Base-by-base conservation (phyloP, 1,284 basidiomycete genomes). In the Sanghuangporus sanghuang region DNA sequence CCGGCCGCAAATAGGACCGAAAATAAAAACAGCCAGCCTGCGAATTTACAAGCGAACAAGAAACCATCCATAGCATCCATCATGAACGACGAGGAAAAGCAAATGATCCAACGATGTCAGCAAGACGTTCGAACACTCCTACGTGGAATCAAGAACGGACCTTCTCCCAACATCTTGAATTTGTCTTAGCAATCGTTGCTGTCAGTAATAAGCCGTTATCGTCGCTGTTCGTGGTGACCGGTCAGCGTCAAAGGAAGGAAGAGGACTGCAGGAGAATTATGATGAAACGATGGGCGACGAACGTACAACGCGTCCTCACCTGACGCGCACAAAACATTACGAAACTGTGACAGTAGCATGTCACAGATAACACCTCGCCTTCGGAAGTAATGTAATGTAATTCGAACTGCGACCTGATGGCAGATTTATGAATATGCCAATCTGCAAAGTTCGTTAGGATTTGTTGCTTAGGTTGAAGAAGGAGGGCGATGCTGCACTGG, bases 11-110 rank as follows among this genome's bases (percentile, higher is more conserved):
- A 87, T 62, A 97, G 87, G 73, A 97, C 94, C 75, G 92, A 85
- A 74, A 96, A 95, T 70, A 97, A 85, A 78, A 96, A 97, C 68
- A 97, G 78, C 95, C 95, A 96, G 75, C 93, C 93, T 96, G 27
- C 27, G 27, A 5, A 32, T 32, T 32, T 39, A n/a, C 35, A 18
- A 36, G 5, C 7, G 14, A 2, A 21, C 2, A 27, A 48, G 12
- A 9, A 27, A 49, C n/a, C 23, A 4, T 21, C 21, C 27, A 49
- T 36, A 6, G 44, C 27, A 16, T 27, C 6, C 32, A 50, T 12
- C 16, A 38, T 9, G 21, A 12, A 42, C 3, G 16, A 18, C 44
- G 58, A 49, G 16, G 27, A 49, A 49, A 48, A 18, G 16, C 21
- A 27, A 18, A 59, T 7, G 16, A 16, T 14, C 21, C 16, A 46